Base-by-base conservation (phyloP, 495 filamentous ascomycete species). In the Lasiosphaeria hispida region DNA sequence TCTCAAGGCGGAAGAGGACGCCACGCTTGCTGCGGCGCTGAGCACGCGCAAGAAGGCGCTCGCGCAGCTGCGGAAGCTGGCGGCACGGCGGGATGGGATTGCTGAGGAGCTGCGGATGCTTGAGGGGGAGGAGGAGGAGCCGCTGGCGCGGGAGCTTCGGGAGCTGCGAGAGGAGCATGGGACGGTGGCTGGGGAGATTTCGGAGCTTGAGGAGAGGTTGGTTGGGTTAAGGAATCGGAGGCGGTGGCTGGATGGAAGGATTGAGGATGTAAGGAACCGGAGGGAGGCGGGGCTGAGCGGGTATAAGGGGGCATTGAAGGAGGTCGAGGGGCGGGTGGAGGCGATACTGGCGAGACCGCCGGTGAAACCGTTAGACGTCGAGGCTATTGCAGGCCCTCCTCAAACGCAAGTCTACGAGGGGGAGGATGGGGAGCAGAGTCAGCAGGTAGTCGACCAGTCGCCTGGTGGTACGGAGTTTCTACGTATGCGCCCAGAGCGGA, bases 301-400 rank as follows among this genome's bases (percentile, higher is more conserved):
- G 54, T 74, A 79, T 73, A 64, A 69, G 53, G 71, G 77, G 4
- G 80, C 80, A 35, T 63, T 81, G 59, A 66, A 61, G 10, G 92
- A 96, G 63, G 91, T 96, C 59, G 87, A 88, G 67, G 89, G 83
- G 10, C 89, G 92, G 66, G 64, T 96, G 53, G 73, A 84, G 9
- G 87, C 91, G 82, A 90, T 97, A 57, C 88, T 95, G 60, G 70
- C 62, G 30, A 71, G 77, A 36, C 83, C 84, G 4, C 81, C 80
- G 5, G 69, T 80, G 11, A 67, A 64, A 23, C 74, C 77, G 0
- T 65, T 74, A 14, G 75, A 78, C 53, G 37, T 67, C 1, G 72
- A 75, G 33, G 75, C 73, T 10, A 63, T 77, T 58, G 42, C 23
- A 3, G 63, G 60, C 4, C 6, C 40, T 30, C 23, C 23, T 1